phyloP scores from a whole-genome alignment of 345 rosid species.

The Raphanus sativus region DNA sequence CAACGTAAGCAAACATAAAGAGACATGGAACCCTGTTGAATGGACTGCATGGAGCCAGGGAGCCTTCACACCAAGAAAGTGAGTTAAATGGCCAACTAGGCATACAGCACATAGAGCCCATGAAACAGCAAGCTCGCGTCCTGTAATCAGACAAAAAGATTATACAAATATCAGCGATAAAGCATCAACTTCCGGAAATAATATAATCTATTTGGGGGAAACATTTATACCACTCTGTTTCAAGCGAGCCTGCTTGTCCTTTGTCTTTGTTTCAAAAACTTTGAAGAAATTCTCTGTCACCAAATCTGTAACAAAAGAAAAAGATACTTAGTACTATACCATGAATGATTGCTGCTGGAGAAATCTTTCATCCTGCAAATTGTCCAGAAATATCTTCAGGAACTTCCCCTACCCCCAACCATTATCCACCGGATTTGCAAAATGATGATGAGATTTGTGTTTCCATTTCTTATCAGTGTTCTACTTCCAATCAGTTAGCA shows the following conservation, averaged over 20 bases:
- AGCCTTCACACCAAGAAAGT: constrained; percentile 64
- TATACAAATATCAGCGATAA: constrained; percentile 20
- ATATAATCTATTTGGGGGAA: neutral
- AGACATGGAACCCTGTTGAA: constrained; percentile 89
- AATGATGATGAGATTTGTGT: neutral
- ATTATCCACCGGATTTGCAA: no score
- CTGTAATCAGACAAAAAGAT: constrained; percentile 41
- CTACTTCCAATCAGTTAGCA: neutral
- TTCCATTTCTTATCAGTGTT: no score
- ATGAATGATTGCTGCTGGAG: neutral
- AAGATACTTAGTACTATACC: constrained; percentile 33
- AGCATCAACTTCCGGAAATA: constrained; percentile 15
- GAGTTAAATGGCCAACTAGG: constrained; percentile 88
- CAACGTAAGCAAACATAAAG: constrained; percentile 76
- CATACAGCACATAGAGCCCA: constrained; percentile 98
- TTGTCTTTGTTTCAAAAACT: constrained; percentile 78
- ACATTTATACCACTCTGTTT: constrained; percentile 70
- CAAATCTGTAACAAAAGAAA: constrained; percentile 57
- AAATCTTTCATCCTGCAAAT: no score
- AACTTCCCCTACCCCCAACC: no score
- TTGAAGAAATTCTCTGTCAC: constrained; percentile 62
- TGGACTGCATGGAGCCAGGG: constrained; percentile 81
- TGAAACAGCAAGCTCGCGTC: constrained; percentile 87
- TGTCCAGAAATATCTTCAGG: no score
- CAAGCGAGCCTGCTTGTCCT: constrained; percentile 70